Evolutionary conservation across 2,329 filamentous ascomycete species (phyloP).

Genomic region (Calonectria multiphialidica): DNA sequence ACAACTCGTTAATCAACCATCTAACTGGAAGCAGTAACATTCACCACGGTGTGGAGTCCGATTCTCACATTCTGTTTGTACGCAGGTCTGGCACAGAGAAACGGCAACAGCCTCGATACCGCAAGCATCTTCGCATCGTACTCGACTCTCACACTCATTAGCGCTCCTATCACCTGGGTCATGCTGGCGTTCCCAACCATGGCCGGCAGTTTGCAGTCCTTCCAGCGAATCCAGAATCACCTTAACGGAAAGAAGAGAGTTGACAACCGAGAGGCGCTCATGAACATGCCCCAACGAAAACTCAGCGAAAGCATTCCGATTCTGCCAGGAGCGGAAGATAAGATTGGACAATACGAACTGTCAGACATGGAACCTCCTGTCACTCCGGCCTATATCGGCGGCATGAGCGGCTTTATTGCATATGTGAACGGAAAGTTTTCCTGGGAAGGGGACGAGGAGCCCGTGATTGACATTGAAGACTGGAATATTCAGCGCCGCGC

Average conservation of each 20-base stretch:
- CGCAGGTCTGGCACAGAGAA: constrained; percentile 26
- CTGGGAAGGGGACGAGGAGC: neutral
- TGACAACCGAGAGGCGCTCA: constrained; percentile 25
- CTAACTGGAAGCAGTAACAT: constrained; percentile 25
- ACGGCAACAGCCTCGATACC: constrained; percentile 19
- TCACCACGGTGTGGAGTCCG: constrained; percentile 32
- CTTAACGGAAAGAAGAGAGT: constrained; percentile 33
- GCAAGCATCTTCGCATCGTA: constrained; percentile 34
- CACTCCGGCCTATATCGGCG: neutral
- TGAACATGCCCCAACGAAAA: neutral
- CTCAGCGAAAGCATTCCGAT: constrained; percentile 4
- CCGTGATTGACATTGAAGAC: constrained; percentile 13
- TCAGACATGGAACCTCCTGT: constrained; percentile 8
- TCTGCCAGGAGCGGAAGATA: neutral
- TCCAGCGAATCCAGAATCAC: constrained; percentile 43
- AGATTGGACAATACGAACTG: constrained; percentile 7
- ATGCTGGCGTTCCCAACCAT: constrained; percentile 36
- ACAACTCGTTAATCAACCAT: neutral
- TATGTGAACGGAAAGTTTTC: constrained; percentile 9
- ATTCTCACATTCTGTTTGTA: constrained; percentile 37
- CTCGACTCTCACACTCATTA: constrained; percentile 38
- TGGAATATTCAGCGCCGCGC: constrained; percentile 24
- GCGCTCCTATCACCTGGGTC: constrained; percentile 33
- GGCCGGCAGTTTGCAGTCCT: constrained; percentile 34
- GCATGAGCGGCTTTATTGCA: constrained; percentile 1